Percentiles rank a stretch among this genome's conserved stretches.
These are phyloP conservation scores for Linderniella brevidens DNA, from an alignment of 257 asterid genomes.

Conservation along the genomic window DNA sequence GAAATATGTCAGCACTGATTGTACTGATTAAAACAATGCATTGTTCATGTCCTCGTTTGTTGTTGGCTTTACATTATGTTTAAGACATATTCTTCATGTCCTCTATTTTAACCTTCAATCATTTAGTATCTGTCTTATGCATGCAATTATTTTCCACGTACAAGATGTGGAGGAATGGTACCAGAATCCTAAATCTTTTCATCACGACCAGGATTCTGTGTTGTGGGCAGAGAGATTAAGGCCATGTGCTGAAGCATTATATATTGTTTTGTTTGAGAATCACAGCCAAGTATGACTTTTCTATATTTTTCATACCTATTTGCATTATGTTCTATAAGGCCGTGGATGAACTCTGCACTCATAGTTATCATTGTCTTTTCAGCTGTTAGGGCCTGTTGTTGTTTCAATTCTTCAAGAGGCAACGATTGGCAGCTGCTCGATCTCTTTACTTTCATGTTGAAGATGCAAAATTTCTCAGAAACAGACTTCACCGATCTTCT, in stretches of 20 bases:
- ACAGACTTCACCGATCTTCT: constrained; percentile 73
- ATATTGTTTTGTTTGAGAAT: constrained; percentile 87
- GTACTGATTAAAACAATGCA: no score
- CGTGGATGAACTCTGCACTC: no score
- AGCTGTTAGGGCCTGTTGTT: constrained; percentile 93
- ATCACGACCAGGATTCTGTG: constrained; percentile 90
- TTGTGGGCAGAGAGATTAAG: constrained; percentile 91
- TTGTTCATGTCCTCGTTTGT: no score
- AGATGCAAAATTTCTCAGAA: constrained; percentile 86
- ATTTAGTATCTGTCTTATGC: neutral
- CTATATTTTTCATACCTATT: no score
- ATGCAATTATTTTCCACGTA: constrained; percentile 38
- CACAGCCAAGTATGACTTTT: constrained; percentile 54
- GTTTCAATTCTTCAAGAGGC: constrained; percentile 98
- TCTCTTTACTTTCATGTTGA: constrained; percentile 87
- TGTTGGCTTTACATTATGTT: no score
- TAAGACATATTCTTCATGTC: neutral
- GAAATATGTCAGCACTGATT: no score
- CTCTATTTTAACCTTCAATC: neutral
- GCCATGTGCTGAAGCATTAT: constrained; percentile 95
- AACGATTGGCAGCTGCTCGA: constrained; percentile 84
- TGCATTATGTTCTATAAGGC: no score
- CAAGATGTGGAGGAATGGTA: constrained; percentile 88
- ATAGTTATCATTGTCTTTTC: neutral
- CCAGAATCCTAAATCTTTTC: constrained; percentile 73